These are phyloP conservation scores for Fusarium fujikuroi DNA, from an alignment of 2,329 filamentous ascomycete genomes.

Conservation along the genomic window DNA sequence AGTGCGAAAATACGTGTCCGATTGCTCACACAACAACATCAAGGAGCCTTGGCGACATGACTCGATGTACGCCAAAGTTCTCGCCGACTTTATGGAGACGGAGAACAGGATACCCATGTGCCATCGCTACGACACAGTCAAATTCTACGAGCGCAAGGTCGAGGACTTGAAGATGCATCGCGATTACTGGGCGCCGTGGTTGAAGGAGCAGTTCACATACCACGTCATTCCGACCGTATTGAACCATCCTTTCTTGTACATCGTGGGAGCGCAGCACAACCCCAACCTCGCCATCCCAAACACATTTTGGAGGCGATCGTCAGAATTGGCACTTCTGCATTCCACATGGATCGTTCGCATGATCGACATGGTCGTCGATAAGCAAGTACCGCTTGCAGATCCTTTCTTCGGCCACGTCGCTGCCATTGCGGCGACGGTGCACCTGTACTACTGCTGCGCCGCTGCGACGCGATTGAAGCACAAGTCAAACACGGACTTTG, in stretches of 20 bases:
- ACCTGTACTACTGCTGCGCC: constrained; percentile 64
- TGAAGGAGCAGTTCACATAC: constrained; percentile 64
- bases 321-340: constrained; percentile 61
- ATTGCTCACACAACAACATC: constrained; percentile 59
- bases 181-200: constrained; percentile 63
- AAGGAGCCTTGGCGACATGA: constrained; percentile 63
- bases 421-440: constrained; percentile 63
- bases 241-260: constrained; percentile 65
- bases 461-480: constrained; percentile 59
- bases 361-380: constrained; percentile 64
- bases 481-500: constrained; percentile 63
- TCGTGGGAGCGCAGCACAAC: constrained; percentile 62
- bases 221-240: constrained; percentile 62
- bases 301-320: constrained; percentile 64
- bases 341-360: constrained; percentile 65
- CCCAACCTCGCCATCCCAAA: constrained; percentile 63
- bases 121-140: constrained; percentile 63
- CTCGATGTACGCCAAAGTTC: constrained; percentile 61
- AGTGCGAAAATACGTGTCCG: constrained; percentile 57
- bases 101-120: constrained; percentile 61
- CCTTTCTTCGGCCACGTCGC: constrained; percentile 63
- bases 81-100: constrained; percentile 62
- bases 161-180: constrained; percentile 58
- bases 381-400: constrained; percentile 59
- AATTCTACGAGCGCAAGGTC: constrained; percentile 61